Conservation (phyloP, 352 stramenopile genomes). For the Phytopythium aichiense region DNA sequence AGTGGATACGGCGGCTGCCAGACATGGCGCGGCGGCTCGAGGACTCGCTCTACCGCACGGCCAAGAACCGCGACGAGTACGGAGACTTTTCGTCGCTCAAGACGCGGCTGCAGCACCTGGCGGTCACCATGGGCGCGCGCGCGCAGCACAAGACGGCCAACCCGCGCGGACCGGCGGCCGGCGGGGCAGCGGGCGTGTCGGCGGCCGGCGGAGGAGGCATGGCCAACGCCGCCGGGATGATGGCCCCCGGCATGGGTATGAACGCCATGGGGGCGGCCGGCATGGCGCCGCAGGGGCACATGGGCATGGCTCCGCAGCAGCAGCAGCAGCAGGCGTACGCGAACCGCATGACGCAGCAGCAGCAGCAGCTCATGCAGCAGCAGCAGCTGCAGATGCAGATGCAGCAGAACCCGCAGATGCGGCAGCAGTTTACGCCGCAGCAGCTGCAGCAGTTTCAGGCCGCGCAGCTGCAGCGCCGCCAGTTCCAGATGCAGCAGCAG, state of each 20-base stretch:
- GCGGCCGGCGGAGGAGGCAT: slow-evolving; percentile 16
- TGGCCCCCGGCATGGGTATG: slow-evolving; percentile 47
- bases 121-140: slow-evolving; percentile 85
- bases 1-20: slow-evolving; percentile 97
- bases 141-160: slow-evolving; percentile 76
- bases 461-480: slow-evolving; percentile 64
- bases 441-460: slow-evolving; percentile 80
- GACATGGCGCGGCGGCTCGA: slow-evolving; percentile 98
- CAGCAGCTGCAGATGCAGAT: slow-evolving; percentile 81
- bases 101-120: slow-evolving; percentile 94
- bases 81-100: slow-evolving; percentile 96
- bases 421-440: slow-evolving; percentile 75
- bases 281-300: slow-evolving; percentile 12
- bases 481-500: slow-evolving; percentile 56
- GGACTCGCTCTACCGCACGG: slow-evolving; percentile 94
- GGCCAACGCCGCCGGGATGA: slow-evolving; percentile 26
- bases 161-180: slow-evolving; percentile 29
- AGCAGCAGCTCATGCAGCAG: slow-evolving; percentile 70
- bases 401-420: slow-evolving; percentile 76
- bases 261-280: slow-evolving; percentile 25
- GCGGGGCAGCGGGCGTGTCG: slow-evolving; percentile 16
- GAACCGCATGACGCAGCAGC: slow-evolving; percentile 53
- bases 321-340: slow-evolving; percentile 7
- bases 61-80: slow-evolving; percentile 94
- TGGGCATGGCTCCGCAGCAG: slow-evolving; percentile 50